Base-by-base conservation (phyloP, 257 asterid species). In the Solanum tarapatanum region DNA sequence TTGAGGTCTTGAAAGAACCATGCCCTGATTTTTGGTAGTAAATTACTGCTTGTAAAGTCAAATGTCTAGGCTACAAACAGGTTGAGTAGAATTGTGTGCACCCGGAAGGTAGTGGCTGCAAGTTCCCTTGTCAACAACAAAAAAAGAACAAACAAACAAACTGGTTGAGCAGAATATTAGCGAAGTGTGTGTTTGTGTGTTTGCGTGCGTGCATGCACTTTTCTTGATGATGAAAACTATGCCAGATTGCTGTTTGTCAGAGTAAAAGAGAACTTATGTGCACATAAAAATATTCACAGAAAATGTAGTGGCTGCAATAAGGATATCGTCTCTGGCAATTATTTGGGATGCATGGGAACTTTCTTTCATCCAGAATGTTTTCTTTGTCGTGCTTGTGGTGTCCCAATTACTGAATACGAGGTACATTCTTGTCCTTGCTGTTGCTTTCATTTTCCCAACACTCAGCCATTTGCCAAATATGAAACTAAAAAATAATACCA, bases 291-390 rank as follows among this genome's bases (percentile, higher is more conserved):
- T 82, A 82, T 48, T 91, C 72, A 89, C 91, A 97, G 99, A 96
- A 92, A 94, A 76, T 97, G 99, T 92, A 98, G 95, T 83, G 98
- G 98, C 86, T 97, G 99, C 91, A 91, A 94, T 87, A 87, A 90
- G 19, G 99, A 95, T 88, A 95, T 96, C 77, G 95, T 96, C 43
- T 93, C 93, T 69, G 98, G 99, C 83, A 90, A 96, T 89, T 93
- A 91, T 88, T 92, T 97, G 92, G 96, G 94, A 90, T 97, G 99
- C 90, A 94, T 96, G 97, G 94, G 93, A 90, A 96, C 95, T 80
- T 92, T 95, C 41, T 97, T 98, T 98, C 99, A 97, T 91, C 99
- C 99, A 30, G 99, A 95, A 90, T 97, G 99, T 86, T 94, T 97
- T 84, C 94, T 95, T 87, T 97, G 99, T 90, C 95, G 91, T 75